Conservation (phyloP, 129 eudicot species). For the Escallonia herrerae region DNA sequence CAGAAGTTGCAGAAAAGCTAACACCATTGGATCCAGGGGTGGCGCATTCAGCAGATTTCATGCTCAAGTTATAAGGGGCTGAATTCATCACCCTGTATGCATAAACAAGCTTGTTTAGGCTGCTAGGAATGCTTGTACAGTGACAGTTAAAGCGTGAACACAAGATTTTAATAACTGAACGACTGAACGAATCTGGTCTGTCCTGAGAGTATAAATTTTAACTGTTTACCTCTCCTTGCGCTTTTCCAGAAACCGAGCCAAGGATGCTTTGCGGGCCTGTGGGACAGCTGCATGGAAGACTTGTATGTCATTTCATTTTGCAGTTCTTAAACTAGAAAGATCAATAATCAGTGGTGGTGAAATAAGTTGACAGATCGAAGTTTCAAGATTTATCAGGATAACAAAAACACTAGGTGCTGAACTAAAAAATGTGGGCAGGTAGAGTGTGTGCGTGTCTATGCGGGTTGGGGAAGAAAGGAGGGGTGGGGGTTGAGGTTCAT, state of each 20-base stretch:
- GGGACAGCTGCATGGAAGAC: constrained; percentile 59
- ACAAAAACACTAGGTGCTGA: too few relatives aligned
- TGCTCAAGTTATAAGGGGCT: constrained; percentile 40
- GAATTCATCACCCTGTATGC: constrained; percentile 42
- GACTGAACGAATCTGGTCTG: too few relatives aligned
- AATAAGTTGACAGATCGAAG: too few relatives aligned
- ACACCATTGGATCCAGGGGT: constrained; percentile 11
- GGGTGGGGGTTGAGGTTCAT: too few relatives aligned
- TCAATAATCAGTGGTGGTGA: too few relatives aligned
- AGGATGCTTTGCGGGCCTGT: constrained; percentile 74
- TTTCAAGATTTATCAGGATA: too few relatives aligned
- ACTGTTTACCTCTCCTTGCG: constrained; percentile 71
- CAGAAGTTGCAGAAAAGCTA: constrained; percentile 26
- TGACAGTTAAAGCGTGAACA: constrained; percentile 3
- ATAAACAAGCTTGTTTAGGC: not conserved
- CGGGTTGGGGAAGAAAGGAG: too few relatives aligned
- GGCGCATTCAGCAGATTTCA: constrained; percentile 21
- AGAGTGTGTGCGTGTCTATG: too few relatives aligned
- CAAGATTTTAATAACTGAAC: not conserved
- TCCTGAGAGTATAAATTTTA: not conserved
- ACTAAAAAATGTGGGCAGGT: too few relatives aligned
- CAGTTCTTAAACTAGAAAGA: too few relatives aligned
- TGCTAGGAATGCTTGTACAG: not conserved
- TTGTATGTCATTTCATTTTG: constrained; percentile 2
- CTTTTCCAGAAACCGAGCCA: constrained; percentile 69